phyloP scores from a whole-genome alignment of 345 rosid species.

The Gossypium bickii region DNA sequence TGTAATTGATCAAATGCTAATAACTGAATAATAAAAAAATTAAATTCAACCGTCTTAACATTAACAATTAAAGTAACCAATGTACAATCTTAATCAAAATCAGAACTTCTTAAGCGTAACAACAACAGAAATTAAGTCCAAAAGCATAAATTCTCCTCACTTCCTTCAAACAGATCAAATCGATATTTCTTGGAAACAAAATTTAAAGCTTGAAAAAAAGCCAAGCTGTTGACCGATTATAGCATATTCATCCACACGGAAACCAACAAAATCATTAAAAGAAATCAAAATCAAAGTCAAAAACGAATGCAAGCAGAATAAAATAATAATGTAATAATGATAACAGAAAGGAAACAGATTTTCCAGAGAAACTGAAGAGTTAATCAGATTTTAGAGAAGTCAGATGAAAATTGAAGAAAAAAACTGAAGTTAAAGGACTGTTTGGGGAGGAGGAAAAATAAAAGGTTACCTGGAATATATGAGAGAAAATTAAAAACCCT shows the following conservation, averaged over 20 bases:
- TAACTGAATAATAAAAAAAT: neutral
- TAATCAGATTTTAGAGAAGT: neutral
- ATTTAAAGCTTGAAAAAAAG: neutral
- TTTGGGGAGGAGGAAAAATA: neutral
- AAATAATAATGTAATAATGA: neutral
- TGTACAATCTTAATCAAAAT: neutral
- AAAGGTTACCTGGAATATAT: slow-evolving; percentile 5
- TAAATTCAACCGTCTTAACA: neutral
- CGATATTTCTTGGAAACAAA: neutral
- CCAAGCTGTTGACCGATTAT: neutral
- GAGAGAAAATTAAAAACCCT: slow-evolving; percentile 9
- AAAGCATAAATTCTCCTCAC: neutral
- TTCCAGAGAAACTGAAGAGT: neutral
- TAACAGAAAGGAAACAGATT: neutral
- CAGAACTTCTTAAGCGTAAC: neutral
- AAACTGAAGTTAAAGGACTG: neutral
- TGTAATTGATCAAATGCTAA: neutral
- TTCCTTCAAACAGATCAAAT: neutral
- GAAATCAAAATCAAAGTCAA: neutral
- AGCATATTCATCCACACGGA: neutral
- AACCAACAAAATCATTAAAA: neutral
- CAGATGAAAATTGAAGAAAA: neutral
- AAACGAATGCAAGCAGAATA: neutral
- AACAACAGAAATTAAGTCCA: neutral
- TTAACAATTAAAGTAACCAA: neutral